Conservation (phyloP, 306 rosid species). For the Castanea mollissima region DNA sequence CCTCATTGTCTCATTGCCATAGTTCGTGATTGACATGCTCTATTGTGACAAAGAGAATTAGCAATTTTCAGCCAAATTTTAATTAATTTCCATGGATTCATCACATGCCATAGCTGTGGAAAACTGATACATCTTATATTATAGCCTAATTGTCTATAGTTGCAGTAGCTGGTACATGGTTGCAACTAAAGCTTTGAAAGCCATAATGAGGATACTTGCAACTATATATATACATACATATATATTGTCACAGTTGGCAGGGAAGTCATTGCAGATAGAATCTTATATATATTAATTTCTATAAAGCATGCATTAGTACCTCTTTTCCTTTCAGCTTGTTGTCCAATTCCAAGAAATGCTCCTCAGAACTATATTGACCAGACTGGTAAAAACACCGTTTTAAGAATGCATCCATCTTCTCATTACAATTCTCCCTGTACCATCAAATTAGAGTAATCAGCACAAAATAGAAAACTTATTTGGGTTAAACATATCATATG, state of each 20-base stretch:
- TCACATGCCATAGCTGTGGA: not conserved
- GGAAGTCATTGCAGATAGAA: not conserved
- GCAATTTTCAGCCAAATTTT: not conserved
- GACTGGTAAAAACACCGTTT: conserved; percentile 88
- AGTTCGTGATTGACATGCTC: not conserved
- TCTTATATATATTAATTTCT: not conserved
- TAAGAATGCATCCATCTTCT: conserved; percentile 79
- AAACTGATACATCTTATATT: not conserved
- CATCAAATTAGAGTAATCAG: conserved; percentile 18
- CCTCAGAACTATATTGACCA: conserved; percentile 79
- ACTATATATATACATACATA: not conserved
- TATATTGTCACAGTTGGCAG: not conserved
- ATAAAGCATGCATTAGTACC: conserved; percentile 35
- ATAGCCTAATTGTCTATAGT: not conserved
- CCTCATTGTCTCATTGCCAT: not conserved
- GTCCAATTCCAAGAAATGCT: conserved; percentile 60
- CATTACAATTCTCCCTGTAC: conserved; percentile 77
- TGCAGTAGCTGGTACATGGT: not conserved
- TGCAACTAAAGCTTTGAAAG: not conserved
- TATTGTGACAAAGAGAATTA: not conserved
- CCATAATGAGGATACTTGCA: not conserved
- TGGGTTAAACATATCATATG: not conserved
- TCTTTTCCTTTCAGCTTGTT: conserved; percentile 72
- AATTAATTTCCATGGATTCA: not conserved
- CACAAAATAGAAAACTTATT: conserved; percentile 5